Evolutionary conservation across 345 rosid species (phyloP).

Genomic region (Citrus glauca): DNA sequence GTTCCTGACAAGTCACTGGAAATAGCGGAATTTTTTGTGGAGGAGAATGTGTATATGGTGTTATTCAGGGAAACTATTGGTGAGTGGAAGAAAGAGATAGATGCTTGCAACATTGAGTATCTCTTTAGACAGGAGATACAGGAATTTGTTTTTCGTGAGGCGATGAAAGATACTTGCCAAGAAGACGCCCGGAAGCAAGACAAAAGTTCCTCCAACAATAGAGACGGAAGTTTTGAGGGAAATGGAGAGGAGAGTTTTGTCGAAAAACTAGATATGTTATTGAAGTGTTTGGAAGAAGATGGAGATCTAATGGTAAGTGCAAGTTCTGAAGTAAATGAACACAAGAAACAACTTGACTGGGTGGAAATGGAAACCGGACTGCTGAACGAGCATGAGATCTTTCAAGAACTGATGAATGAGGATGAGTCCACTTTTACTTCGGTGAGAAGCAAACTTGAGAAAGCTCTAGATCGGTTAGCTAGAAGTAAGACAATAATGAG

Average conservation of each 20-base stretch:
- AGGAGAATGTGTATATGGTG: constrained; percentile 29
- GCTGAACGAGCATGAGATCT: constrained; percentile 1
- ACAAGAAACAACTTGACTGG: not conserved
- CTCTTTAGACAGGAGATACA: constrained; percentile 24
- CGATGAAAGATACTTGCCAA: constrained; percentile 18
- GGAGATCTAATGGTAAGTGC: not conserved
- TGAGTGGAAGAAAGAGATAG: constrained; percentile 21
- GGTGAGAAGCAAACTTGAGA: constrained; percentile 16
- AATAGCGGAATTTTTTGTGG: constrained; percentile 22
- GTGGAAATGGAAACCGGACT: not conserved
- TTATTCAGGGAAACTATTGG: constrained; percentile 17
- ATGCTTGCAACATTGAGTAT: constrained; percentile 15
- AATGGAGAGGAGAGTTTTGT: constrained; percentile 11
- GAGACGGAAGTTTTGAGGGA: not conserved
- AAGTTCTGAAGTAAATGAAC: constrained; percentile 21
- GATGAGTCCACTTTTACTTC: constrained; percentile 16
- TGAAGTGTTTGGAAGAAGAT: constrained; percentile 3
- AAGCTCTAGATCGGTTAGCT: constrained; percentile 22
- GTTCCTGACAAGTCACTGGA: constrained; percentile 1
- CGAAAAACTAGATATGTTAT: constrained; percentile 8
- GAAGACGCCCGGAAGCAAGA: not conserved
- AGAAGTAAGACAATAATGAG: constrained; percentile 17
- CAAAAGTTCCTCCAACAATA: not conserved
- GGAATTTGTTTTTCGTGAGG: constrained; percentile 15
- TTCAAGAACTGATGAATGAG: constrained; percentile 3